Evolutionary conservation across 306 rosid genomes (phyloP).

Genomic region (Cicer yamashitae): DNA sequence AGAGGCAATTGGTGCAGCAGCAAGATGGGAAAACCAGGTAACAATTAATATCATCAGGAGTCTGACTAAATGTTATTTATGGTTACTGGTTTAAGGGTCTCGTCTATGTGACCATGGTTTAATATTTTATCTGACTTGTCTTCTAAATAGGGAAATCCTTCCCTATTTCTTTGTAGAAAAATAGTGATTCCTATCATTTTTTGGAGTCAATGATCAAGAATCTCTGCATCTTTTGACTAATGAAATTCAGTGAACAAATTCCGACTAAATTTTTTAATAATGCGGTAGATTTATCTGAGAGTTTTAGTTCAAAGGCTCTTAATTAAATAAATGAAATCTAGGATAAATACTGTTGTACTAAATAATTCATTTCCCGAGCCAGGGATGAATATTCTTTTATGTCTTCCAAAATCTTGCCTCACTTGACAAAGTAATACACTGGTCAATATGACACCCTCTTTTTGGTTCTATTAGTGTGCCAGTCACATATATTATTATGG

Average conservation of each 20-base stretch:
- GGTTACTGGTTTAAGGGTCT: slow-evolving; percentile 33
- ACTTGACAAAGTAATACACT: slow-evolving; percentile 5
- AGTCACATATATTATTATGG: slow-evolving; percentile 1
- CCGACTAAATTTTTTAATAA: background rate
- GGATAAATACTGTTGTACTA: background rate
- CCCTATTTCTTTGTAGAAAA: background rate
- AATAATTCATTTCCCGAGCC: background rate
- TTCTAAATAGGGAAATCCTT: slow-evolving; percentile 11
- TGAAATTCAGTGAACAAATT: slow-evolving; percentile 1
- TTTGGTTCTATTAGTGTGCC: slow-evolving; percentile 9
- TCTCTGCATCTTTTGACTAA: slow-evolving; percentile 13
- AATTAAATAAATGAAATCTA: slow-evolving; percentile 18
- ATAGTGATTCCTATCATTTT: background rate
- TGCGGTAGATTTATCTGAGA: slow-evolving; percentile 1
- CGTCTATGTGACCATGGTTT: slow-evolving; percentile 18
- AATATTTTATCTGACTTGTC: slow-evolving; percentile 6
- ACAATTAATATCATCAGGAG: slow-evolving; percentile 8
- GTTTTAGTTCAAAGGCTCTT: slow-evolving; percentile 11
- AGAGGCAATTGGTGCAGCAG: slow-evolving; percentile 62
- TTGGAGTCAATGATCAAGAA: background rate
- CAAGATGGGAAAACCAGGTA: slow-evolving; percentile 92
- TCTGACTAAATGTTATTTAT: slow-evolving; percentile 36
- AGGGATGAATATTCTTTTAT: slow-evolving; percentile 7
- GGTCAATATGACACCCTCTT: slow-evolving; percentile 1
- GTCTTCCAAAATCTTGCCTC: slow-evolving; percentile 31